Conservation (phyloP, 2,329 filamentous ascomycete species). For the Aspergillus neotritici region DNA sequence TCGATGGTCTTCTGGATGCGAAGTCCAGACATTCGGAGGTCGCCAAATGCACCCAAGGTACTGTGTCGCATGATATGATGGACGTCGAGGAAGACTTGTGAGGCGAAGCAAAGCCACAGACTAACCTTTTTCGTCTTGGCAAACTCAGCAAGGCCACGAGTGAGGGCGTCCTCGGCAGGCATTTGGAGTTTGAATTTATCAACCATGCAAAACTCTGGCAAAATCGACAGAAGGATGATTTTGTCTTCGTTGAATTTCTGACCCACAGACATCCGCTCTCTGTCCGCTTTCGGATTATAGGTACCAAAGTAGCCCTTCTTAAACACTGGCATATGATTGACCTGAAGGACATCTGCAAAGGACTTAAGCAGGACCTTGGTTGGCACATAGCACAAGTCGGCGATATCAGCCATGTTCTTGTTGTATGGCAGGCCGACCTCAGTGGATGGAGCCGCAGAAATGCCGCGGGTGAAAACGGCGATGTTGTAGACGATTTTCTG, state of each 20-base stretch:
- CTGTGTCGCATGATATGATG: conserved; percentile 29
- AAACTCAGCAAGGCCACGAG: conserved; percentile 22
- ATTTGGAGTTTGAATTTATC: conserved; percentile 12
- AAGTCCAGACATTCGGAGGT: conserved; percentile 22
- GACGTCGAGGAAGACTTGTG: conserved; percentile 31
- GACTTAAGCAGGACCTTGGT: conserved; percentile 16
- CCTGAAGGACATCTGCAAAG: conserved; percentile 20
- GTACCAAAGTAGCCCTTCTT: conserved; percentile 24
- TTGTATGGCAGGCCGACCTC: conserved; percentile 24
- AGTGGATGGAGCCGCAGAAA: conserved; percentile 13
- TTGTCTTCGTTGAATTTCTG: conserved; percentile 34
- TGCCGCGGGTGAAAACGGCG: conserved; percentile 7
- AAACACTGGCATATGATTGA: conserved; percentile 19
- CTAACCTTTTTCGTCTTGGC: conserved; percentile 21
- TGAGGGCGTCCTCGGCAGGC: conserved; percentile 27
- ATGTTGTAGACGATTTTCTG: conserved; percentile 9
- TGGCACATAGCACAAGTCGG: conserved; percentile 19
- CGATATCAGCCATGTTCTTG: conserved; percentile 22
- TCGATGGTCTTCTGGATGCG: conserved; percentile 23
- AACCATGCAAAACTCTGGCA: conserved; percentile 27
- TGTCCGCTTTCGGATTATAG: conserved; percentile 26
- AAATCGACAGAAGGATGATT: conserved; percentile 24
- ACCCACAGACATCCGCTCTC: conserved; percentile 20
- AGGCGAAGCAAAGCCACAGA: conserved; percentile 27
- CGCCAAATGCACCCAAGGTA: conserved; percentile 14